These are phyloP conservation scores for Populus nigra DNA, from an alignment of 345 rosid genomes.

Conservation along the genomic window DNA sequence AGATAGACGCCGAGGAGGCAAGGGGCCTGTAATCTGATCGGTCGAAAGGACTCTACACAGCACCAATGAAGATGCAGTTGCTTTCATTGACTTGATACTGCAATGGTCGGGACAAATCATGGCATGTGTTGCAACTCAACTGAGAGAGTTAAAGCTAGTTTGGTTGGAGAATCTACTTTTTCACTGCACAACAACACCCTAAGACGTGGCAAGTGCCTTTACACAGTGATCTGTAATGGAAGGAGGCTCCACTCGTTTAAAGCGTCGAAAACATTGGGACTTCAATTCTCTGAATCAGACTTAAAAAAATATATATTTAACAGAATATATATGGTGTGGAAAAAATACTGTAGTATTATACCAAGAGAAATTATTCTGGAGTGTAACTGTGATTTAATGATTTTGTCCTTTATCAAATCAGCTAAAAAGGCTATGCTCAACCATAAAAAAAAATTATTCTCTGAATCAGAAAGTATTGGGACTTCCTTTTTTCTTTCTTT, in stretches of 20 bases:
- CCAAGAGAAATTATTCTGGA: too few relatives aligned
- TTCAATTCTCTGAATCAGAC: background rate
- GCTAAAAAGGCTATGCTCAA: too few relatives aligned
- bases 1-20: background rate
- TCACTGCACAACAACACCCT: too few relatives aligned
- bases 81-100: background rate
- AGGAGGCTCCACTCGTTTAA: background rate
- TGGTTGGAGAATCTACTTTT: background rate
- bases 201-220: too few relatives aligned
- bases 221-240: background rate
- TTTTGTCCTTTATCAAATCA: too few relatives aligned
- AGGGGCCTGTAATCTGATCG: background rate
- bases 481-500: too few relatives aligned
- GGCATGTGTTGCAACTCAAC: background rate
- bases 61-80: background rate
- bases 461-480: too few relatives aligned
- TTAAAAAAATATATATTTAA: too few relatives aligned
- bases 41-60: background rate
- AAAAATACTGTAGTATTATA: too few relatives aligned
- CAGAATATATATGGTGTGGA: too few relatives aligned
- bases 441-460: too few relatives aligned
- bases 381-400: too few relatives aligned
- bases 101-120: background rate
- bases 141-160: background rate
- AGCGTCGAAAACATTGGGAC: background rate